These are phyloP conservation scores for Nakazawaea wyomingensis DNA, from an alignment of 805 yeast species.

Conservation along the genomic window DNA sequence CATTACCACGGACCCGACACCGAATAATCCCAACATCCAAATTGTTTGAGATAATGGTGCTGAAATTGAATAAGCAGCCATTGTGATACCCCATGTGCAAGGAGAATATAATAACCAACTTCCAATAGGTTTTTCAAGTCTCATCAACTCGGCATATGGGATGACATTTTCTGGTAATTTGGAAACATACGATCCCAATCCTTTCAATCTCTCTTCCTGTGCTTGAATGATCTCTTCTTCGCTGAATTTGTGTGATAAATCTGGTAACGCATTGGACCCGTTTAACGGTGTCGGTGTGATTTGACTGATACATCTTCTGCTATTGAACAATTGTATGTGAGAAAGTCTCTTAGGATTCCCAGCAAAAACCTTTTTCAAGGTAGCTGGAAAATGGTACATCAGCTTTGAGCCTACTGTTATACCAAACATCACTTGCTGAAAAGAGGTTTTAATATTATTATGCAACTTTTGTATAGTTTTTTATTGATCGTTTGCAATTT, in stretches of 20 bases:
- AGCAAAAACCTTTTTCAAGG: too few species aligned
- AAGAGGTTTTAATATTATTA: too few species aligned
- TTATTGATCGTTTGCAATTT: too few species aligned
- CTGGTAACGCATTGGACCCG: slow-evolving; percentile 11
- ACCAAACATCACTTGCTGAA: too few species aligned
- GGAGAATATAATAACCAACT: slow-evolving; percentile 80
- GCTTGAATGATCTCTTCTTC: slow-evolving; percentile 46
- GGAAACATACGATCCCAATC: slow-evolving; percentile 45
- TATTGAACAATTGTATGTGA: too few species aligned
- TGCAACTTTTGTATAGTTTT: too few species aligned
- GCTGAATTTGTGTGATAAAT: slow-evolving; percentile 16
- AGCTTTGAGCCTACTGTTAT: too few species aligned
- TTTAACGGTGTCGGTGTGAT: too few species aligned
- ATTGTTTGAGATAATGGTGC: slow-evolving; percentile 65
- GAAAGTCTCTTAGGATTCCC: too few species aligned
- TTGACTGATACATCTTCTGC: too few species aligned
- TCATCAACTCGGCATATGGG: slow-evolving; percentile 89
- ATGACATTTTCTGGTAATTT: slow-evolving; percentile 67
- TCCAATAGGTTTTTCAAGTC: slow-evolving; percentile 96
- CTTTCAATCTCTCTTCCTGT: slow-evolving; percentile 41
- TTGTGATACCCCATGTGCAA: slow-evolving; percentile 86
- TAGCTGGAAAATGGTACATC: too few species aligned
- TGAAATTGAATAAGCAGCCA: slow-evolving; percentile 72
- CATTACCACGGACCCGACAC: slow-evolving; percentile 85
- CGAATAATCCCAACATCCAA: slow-evolving; percentile 63